Evolutionary conservation across 2,329 filamentous ascomycete species (phyloP).

Genomic region (Neonectria punicea): DNA sequence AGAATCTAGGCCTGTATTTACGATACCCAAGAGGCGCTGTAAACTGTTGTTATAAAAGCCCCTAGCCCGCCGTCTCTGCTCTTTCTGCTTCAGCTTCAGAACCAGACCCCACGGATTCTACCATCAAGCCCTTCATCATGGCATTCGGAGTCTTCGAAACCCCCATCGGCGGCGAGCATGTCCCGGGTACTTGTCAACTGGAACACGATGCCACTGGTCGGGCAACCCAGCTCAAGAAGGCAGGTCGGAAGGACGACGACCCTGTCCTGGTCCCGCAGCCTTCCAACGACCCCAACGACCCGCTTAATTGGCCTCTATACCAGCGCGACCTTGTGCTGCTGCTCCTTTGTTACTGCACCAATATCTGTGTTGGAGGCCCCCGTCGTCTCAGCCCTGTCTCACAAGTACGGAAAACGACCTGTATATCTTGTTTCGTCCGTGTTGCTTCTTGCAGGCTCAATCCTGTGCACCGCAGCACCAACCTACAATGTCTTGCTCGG

Average conservation of each 20-base stretch:
- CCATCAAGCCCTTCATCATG: not conserved
- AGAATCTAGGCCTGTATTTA: too few relatives aligned
- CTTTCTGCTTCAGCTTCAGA: not conserved
- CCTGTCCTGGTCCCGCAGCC: not conserved
- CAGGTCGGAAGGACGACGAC: not conserved
- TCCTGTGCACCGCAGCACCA: slow-evolving; percentile 10
- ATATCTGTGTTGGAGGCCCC: slow-evolving; percentile 2
- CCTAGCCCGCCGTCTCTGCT: not conserved
- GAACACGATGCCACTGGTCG: not conserved
- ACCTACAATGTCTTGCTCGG: slow-evolving; percentile 13
- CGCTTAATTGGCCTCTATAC: not conserved
- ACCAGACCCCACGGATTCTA: not conserved
- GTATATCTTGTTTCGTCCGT: slow-evolving; percentile 18
- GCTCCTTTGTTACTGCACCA: not conserved
- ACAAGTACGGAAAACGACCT: slow-evolving; percentile 25
- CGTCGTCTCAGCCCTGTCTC: slow-evolving; percentile 15
- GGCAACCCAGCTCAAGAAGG: not conserved
- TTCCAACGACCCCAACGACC: not conserved
- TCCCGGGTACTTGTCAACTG: not conserved
- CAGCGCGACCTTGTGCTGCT: not conserved
- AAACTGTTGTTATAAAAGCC: too few relatives aligned
- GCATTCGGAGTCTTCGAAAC: not conserved
- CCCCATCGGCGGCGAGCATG: not conserved
- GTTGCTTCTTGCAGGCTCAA: slow-evolving; percentile 13
- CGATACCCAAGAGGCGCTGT: too few relatives aligned